Evolutionary conservation across 495 filamentous ascomycete genomes (phyloP).

Genomic region (Penicillium robsamsonii): DNA sequence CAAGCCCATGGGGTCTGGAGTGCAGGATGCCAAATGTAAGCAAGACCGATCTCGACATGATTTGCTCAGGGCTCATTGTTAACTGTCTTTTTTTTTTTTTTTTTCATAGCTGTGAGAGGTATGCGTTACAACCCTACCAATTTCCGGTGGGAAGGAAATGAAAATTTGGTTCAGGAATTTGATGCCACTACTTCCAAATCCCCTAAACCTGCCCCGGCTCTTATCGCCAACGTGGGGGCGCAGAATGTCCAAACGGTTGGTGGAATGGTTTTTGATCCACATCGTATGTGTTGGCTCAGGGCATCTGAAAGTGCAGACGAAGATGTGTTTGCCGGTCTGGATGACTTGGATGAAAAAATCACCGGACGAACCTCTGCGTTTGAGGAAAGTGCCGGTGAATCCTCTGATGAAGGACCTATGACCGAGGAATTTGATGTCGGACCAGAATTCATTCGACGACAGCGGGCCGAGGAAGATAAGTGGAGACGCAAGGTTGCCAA

Average conservation of each 20-base stretch:
- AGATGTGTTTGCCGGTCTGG: constrained; percentile 75
- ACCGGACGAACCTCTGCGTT: constrained; percentile 28
- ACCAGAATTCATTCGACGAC: constrained; percentile 85
- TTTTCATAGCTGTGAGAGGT: constrained; percentile 69
- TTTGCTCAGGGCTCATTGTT: not conserved
- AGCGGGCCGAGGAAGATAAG: constrained; percentile 84
- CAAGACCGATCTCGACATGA: not conserved
- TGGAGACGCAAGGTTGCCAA: constrained; percentile 81
- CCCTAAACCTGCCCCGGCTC: constrained; percentile 75
- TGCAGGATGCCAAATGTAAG: constrained; percentile 67
- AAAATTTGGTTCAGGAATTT: constrained; percentile 75
- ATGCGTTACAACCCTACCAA: constrained; percentile 90
- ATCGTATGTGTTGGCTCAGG: constrained; percentile 93
- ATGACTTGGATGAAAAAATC: constrained; percentile 59
- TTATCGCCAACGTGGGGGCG: constrained; percentile 84
- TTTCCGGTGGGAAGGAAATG: constrained; percentile 94
- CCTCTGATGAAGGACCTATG: constrained; percentile 73
- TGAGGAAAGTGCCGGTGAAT: constrained; percentile 43
- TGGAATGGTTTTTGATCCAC: constrained; percentile 96
- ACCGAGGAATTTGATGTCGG: constrained; percentile 98
- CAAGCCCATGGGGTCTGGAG: constrained; percentile 61
- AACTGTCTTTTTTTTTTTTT: no score
- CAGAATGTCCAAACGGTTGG: constrained; percentile 85
- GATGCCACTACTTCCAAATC: constrained; percentile 53
- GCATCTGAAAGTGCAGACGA: constrained; percentile 51